Base-by-base conservation (phyloP, 1,284 basidiomycete genomes). In the Phenoliferia sp. region DNA sequence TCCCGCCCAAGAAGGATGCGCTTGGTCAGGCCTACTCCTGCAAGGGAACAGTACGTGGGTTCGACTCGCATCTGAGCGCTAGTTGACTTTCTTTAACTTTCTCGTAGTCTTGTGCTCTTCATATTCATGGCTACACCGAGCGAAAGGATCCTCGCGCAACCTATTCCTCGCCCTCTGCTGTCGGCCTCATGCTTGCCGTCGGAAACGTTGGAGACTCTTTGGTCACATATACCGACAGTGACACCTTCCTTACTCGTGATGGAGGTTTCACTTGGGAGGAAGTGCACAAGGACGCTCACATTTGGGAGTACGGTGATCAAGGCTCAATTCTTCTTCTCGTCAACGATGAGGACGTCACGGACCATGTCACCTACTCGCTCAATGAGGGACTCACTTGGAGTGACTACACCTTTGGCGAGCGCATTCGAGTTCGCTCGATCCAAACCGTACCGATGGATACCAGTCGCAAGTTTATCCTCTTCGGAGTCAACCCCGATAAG, bases 241-340 rank as follows among this genome's bases (percentile, higher is more conserved):
- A 98, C 79, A 96, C 94, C 0, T 99, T 98, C 87, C 84, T 99
- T 50, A 94, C 91, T 57, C 90, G 95, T 3, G 93, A 99, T 76
- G 96, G 88, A 6, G 96, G 95, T 9, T 97, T 97, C 80, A 93
- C 91, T 0, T 99, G 95, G 95, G 88, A 96, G 77, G 95, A 99
- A 80, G 90, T 99, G 3, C 92, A 94, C 82, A 99, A 99, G 79
- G 94, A 96, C 75, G 94, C 96, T 0, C 90, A 98, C 78, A 84
- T 96, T 62, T 99, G 94, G 93, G 94, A 96, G 77, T 98, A 94
- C 76, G 95, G 95, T 44, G 96, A 99, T 80, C 95, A 92, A 2
- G 95, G 96, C 10, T 93, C 93, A 0, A 85, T 99, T 68, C 84
- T 99, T 44, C 82, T 99, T 70, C 88, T 99, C 80, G 93, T 87